phyloP scores from a whole-genome alignment of 1,284 basidiomycete species.

The Tylopilus sp. region DNA sequence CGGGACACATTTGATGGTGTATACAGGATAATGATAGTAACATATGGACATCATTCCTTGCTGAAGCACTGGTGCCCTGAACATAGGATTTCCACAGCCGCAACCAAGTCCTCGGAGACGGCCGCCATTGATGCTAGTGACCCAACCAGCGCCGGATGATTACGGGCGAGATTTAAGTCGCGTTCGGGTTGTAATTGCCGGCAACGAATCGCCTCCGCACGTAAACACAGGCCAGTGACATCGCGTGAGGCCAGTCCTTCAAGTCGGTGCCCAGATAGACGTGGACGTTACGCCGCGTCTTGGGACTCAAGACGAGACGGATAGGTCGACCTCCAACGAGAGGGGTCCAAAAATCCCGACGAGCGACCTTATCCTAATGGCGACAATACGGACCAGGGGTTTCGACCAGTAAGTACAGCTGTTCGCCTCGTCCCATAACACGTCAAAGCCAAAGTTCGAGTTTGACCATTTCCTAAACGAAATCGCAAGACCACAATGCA shows the following conservation, averaged over 20 bases:
- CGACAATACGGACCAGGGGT: slow-evolving; percentile 35
- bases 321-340: slow-evolving; percentile 13
- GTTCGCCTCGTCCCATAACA: slow-evolving; percentile 37
- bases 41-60: slow-evolving; percentile 1
- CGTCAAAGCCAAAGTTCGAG: slow-evolving; percentile 38
- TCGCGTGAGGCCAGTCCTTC: slow-evolving; percentile 14
- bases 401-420: slow-evolving; percentile 41
- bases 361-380: slow-evolving; percentile 32
- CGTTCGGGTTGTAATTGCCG: neutral
- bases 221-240: slow-evolving; percentile 6
- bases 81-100: slow-evolving; percentile 15
- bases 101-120: slow-evolving; percentile 1
- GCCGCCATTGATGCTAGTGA: slow-evolving; percentile 10
- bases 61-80: neutral
- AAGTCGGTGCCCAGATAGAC: slow-evolving; percentile 8
- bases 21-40: slow-evolving; percentile 18
- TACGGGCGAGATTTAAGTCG: slow-evolving; percentile 4
- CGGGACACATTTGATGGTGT: slow-evolving; percentile 46
- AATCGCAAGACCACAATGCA: slow-evolving; percentile 42
- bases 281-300: slow-evolving; percentile 4
- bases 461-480: slow-evolving; percentile 39
- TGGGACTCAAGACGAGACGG: slow-evolving; percentile 21
- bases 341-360: slow-evolving; percentile 28
- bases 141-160: slow-evolving; percentile 8
- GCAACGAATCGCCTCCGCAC: slow-evolving; percentile 7